These are phyloP conservation scores for Periconia sp. DNA, from an alignment of 2,329 filamentous ascomycete species.

Conservation along the genomic window DNA sequence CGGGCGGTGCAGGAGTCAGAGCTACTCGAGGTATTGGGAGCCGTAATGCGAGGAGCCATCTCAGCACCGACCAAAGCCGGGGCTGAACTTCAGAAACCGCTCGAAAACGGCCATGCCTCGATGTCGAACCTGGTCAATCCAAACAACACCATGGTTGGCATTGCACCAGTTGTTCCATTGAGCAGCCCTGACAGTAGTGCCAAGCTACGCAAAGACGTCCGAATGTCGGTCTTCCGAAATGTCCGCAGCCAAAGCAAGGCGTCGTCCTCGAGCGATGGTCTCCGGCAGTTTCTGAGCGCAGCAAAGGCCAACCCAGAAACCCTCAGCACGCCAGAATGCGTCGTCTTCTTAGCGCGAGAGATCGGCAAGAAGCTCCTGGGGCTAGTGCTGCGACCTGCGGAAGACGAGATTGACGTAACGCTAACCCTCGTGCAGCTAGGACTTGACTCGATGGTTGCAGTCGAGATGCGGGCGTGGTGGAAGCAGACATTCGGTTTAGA, in stretches of 20 bases:
- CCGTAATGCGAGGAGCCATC: no score
- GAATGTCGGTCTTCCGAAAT: constrained; percentile 28
- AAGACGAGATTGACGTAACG: constrained; percentile 13
- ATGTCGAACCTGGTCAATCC: no score
- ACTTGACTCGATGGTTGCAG: constrained; percentile 35
- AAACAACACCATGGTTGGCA: constrained; percentile 12
- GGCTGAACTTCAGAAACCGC: no score
- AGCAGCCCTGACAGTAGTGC: constrained; percentile 14
- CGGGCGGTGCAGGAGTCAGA: background rate
- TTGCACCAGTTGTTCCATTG: constrained; percentile 15
- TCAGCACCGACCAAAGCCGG: no score
- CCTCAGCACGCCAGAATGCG: constrained; percentile 7
- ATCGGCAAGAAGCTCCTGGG: constrained; percentile 22
- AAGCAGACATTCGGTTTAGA: constrained; percentile 33
- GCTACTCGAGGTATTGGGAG: background rate
- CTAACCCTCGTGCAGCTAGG: constrained; percentile 24
- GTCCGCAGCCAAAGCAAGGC: background rate
- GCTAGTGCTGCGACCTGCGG: constrained; percentile 12
- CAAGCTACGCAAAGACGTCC: background rate
- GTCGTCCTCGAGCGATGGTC: background rate
- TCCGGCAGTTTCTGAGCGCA: constrained; percentile 7
- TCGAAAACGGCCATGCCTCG: no score
- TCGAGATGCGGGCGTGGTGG: constrained; percentile 46
- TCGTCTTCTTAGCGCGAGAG: constrained; percentile 15
- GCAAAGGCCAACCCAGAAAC: constrained; percentile 11